Base-by-base conservation (phyloP, 805 yeast species). In the Pichia thaimueangensis region DNA sequence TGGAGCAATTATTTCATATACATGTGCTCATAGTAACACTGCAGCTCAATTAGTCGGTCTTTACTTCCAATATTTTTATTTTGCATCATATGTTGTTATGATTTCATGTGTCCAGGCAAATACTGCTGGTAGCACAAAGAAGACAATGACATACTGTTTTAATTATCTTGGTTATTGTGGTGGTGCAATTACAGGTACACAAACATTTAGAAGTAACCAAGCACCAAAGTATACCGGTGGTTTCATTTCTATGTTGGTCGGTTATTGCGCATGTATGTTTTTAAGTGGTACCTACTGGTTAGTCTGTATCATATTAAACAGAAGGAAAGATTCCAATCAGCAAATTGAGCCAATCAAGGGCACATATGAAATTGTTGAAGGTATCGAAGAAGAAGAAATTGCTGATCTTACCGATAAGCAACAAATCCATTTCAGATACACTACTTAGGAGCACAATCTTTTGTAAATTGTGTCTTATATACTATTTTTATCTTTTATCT, bases 51-150 rank as follows among this genome's bases (percentile, higher is more conserved):
- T 39, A n/a, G 37, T 33, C 19, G 42, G 42, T 13, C 47, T 31
- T 43, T 49, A 29, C 32, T 41, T 33, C 10, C 29, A 36, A 27
- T 39, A 36, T 25, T 36, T 44, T 13, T 37, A 32, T 15, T 12
- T 36, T 29, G 42, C 47, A 6, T 48, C 51, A 39, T 35, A 52
- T 21, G 51, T 53, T 20, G 53, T 53, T 41, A 43, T 53, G 24
- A 49, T 57, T 11, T 37, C 47, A 13, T 47, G 48, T 47, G 41
- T 47, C 24, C 41, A 42, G 36, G 47, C 81, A 37, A 78, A 78
- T 52, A 74, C 82, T 8, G 78, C 84, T 1, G 84, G 84, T 5
- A 71, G 74, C 37, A 74, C 80, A 4, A 78, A 78, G 51, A 57
- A 77, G 17, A 3, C 41, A 22, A 67, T 71, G 24, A 57, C 81